Conservation (phyloP, 2,329 filamentous ascomycete genomes). For the Rutstroemia sp. region DNA sequence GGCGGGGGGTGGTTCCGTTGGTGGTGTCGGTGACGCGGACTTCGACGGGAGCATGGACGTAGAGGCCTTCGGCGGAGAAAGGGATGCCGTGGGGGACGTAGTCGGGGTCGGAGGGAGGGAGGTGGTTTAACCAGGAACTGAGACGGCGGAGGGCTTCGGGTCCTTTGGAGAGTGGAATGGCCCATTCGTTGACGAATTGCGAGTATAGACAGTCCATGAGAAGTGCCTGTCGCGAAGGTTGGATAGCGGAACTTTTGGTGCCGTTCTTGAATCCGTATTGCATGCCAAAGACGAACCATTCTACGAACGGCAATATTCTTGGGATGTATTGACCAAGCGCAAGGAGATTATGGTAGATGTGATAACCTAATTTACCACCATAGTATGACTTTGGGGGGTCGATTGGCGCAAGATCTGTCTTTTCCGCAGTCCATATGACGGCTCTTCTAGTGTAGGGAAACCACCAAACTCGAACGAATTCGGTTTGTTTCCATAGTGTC, state of each 20-base stretch:
- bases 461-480: conserved; percentile 97
- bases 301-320: conserved; percentile 74
- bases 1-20: conserved; percentile 36
- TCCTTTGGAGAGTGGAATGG: conserved; percentile 75
- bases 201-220: conserved; percentile 97
- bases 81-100: conserved; percentile 65
- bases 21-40: conserved; percentile 76
- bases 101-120: conserved; percentile 53
- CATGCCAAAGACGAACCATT: conserved; percentile 97
- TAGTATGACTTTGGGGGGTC: conserved; percentile 65
- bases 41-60: conserved; percentile 85
- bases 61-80: conserved; percentile 70
- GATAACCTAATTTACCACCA: conserved; percentile 73
- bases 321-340: conserved; percentile 74
- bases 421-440: conserved; percentile 84
- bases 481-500: conserved; percentile 72
- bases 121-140: conserved; percentile 72
- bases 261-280: conserved; percentile 84
- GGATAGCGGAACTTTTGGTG: conserved; percentile 63
- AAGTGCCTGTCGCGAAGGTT: conserved; percentile 71
- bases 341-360: conserved; percentile 86
- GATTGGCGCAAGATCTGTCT: conserved; percentile 53
- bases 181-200: conserved; percentile 99
- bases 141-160: conserved; percentile 81
- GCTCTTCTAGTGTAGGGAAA: conserved; percentile 84